A percentile compares a stretch with the other conserved stretches of the same genome.
Evolutionary conservation across 2,329 filamentous ascomycete species (phyloP).

Genomic region (Neopestalotiopsis clavispora): DNA sequence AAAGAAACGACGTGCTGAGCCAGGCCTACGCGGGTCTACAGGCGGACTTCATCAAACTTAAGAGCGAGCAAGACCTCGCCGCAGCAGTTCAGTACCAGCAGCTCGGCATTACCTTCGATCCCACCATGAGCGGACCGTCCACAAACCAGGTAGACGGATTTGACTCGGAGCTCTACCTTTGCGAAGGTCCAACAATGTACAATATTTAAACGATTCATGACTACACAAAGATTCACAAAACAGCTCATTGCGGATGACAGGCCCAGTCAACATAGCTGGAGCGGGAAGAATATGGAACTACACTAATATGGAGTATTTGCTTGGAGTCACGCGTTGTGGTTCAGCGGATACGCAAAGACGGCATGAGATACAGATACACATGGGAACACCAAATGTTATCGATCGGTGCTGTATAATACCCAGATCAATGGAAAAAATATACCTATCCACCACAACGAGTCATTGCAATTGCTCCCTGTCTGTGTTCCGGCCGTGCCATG

Average conservation of each 20-base stretch:
- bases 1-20: constrained; percentile 60
- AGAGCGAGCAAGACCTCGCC: constrained; percentile 34
- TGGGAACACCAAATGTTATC: too few relatives aligned
- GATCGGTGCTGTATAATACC: too few relatives aligned
- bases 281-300: too few relatives aligned
- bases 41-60: constrained; percentile 47
- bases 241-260: neutral
- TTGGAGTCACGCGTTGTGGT: too few relatives aligned
- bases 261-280: too few relatives aligned
- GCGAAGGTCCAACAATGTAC: constrained; percentile 21
- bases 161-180: constrained; percentile 32
- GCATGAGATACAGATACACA: too few relatives aligned
- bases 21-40: constrained; percentile 58
- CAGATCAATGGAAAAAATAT: too few relatives aligned
- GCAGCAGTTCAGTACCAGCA: constrained; percentile 30
- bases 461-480: too few relatives aligned
- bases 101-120: constrained; percentile 27
- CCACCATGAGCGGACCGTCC: constrained; percentile 23
- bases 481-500: too few relatives aligned
- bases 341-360: too few relatives aligned
- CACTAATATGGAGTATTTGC: too few relatives aligned
- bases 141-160: neutral
- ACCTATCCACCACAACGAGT: too few relatives aligned
- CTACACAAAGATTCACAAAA: neutral
- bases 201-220: constrained; percentile 8